Evolutionary conservation across 176 grass and related monocot species (phyloP).

Genomic region (Pharus latifolius): DNA sequence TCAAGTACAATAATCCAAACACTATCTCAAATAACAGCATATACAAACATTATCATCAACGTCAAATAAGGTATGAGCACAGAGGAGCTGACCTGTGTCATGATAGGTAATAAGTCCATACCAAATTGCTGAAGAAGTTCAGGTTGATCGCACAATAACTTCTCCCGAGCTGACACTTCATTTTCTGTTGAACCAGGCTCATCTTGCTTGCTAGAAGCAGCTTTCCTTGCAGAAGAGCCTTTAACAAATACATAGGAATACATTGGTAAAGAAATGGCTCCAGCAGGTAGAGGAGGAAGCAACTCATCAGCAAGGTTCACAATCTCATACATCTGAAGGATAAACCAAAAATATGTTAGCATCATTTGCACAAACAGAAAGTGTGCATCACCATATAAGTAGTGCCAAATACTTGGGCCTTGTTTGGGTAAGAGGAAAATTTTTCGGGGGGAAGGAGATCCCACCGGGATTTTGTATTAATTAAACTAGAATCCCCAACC

Average conservation of each 20-base stretch:
- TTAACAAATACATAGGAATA: conserved; percentile 41
- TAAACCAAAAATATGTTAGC: conserved; percentile 2
- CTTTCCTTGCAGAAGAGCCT: conserved; percentile 46
- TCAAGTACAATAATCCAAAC: background rate
- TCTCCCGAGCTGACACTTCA: conserved; percentile 56
- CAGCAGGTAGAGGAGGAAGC: conserved; percentile 63
- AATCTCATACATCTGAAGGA: conserved; percentile 70
- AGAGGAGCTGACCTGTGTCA: conserved; percentile 51
- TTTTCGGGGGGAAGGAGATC: too few relatives aligned
- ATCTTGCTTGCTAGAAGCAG: conserved; percentile 36
- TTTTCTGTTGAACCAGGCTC: conserved; percentile 23
- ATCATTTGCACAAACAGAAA: background rate
- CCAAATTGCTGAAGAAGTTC: conserved; percentile 89
- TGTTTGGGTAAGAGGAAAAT: conserved; percentile 3
- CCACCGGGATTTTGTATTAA: too few relatives aligned
- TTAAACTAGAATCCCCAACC: too few relatives aligned
- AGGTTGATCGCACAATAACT: conserved; percentile 73
- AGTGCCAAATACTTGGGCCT: background rate
- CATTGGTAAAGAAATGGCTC: conserved; percentile 60
- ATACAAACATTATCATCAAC: conserved; percentile 3
- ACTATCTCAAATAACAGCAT: background rate
- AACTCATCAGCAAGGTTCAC: conserved; percentile 81
- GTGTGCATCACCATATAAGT: background rate
- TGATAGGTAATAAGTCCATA: conserved; percentile 68
- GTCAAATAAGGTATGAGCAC: background rate